Conservation (phyloP, 2,329 filamentous ascomycete species). For the Apiospora arundinis region DNA sequence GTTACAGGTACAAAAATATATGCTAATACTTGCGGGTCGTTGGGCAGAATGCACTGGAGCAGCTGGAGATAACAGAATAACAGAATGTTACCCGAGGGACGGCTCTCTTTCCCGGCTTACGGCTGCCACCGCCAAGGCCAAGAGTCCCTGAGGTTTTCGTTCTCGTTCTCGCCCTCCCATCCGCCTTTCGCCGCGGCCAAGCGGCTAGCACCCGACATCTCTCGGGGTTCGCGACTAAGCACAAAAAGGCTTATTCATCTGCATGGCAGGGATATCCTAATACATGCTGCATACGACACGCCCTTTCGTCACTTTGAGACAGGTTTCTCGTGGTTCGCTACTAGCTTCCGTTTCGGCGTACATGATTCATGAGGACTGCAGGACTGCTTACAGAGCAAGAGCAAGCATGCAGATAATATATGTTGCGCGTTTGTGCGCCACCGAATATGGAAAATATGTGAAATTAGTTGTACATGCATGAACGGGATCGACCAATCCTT, state of each 20-base stretch:
- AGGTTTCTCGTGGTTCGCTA: not conserved
- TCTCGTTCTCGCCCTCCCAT: too few species aligned
- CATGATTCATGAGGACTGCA: not conserved
- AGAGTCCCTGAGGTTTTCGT: not conserved
- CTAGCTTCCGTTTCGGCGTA: not conserved
- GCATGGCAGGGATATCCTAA: not conserved
- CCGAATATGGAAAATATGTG: not conserved
- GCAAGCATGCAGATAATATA: not conserved
- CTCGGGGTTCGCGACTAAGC: slow-evolving; percentile 8
- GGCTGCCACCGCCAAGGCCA: not conserved
- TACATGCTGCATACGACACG: not conserved
- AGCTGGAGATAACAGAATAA: slow-evolving; percentile 13
- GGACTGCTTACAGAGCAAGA: not conserved
- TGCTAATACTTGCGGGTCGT: slow-evolving; percentile 16
- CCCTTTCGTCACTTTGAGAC: not conserved
- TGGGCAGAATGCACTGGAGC: not conserved
- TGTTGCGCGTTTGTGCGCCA: not conserved
- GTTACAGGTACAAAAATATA: not conserved
- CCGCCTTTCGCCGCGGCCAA: not conserved
- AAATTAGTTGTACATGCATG: slow-evolving; percentile 1
- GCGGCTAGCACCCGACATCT: not conserved
- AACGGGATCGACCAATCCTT: not conserved
- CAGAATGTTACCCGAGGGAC: not conserved
- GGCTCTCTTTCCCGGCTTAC: not conserved
- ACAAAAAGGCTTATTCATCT: not conserved